Conservation (phyloP, 2,329 filamentous ascomycete species). For the Neonectria hederae region DNA sequence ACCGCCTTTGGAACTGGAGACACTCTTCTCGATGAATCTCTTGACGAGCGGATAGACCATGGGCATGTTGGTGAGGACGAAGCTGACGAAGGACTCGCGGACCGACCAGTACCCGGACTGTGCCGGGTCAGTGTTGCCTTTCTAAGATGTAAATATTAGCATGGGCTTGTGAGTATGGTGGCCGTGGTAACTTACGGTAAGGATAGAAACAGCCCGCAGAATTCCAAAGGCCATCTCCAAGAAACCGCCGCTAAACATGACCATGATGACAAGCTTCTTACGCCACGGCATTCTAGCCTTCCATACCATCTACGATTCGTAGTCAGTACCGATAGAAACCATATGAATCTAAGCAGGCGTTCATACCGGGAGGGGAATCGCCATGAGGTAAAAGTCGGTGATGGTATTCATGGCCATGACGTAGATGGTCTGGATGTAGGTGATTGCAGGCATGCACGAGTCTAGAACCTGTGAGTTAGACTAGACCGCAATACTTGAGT, state of each 20-base stretch:
- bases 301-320: not conserved
- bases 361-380: not conserved
- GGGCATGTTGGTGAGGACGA: conserved; percentile 24
- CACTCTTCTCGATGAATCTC: conserved; percentile 5
- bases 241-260: not conserved
- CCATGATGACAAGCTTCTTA: not conserved
- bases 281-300: not conserved
- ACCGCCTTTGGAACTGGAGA: not conserved
- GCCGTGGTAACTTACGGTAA: not conserved
- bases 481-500: not conserved
- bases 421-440: not conserved
- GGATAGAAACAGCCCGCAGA: not conserved
- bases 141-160: not conserved
- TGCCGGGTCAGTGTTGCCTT: conserved; percentile 24
- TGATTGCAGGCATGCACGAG: not conserved
- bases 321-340: not conserved
- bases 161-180: not conserved
- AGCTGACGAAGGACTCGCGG: conserved; percentile 24
- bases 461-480: not conserved
- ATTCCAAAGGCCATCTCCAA: not conserved
- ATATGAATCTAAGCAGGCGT: not conserved
- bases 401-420: not conserved
- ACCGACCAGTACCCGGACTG: conserved; percentile 27
- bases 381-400: not conserved
- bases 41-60: conserved; percentile 25